Evolutionary conservation across 192 early-diverging fungal genomes (phyloP).

Genomic region (Geranomyces variabilis): DNA sequence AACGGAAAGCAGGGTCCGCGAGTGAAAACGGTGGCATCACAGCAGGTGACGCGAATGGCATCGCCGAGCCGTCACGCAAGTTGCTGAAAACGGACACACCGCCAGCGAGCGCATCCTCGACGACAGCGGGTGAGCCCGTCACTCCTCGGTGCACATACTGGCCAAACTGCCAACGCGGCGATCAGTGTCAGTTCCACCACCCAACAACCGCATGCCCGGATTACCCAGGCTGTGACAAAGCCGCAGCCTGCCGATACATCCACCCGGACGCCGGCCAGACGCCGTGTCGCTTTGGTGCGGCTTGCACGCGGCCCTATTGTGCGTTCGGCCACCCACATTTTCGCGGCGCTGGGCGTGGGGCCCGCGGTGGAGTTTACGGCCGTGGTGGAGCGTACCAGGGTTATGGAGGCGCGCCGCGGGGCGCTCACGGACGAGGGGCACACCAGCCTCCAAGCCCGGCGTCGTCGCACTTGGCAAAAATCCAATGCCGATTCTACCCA

Average conservation of each 20-base stretch:
- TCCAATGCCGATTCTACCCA: constrained; percentile 12
- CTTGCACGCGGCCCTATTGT: constrained; percentile 9
- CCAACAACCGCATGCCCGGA: constrained; percentile 5
- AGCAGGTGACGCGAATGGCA: too few relatives aligned
- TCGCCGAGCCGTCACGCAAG: too few relatives aligned
- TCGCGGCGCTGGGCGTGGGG: not conserved
- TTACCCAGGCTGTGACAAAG: constrained; percentile 3
- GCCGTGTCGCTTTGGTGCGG: constrained; percentile 7
- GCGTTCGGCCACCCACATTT: constrained; percentile 4
- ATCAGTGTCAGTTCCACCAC: not conserved
- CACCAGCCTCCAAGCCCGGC: not conserved
- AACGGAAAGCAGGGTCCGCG: not conserved
- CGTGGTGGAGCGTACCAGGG: not conserved
- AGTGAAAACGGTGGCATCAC: too few relatives aligned
- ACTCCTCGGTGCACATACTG: constrained; percentile 10
- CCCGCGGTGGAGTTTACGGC: not conserved
- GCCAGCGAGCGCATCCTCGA: too few relatives aligned
- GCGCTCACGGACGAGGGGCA: not conserved
- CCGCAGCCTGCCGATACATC: not conserved
- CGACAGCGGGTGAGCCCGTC: not conserved
- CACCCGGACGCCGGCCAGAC: constrained; percentile 6
- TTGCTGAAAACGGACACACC: too few relatives aligned
- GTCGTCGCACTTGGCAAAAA: not conserved
- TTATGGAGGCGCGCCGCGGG: constrained; percentile 1
- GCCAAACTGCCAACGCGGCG: constrained; percentile 1